Evolutionary conservation across 2,329 filamentous ascomycete genomes (phyloP), one percentile per base, ranked within the genome.

Genomic region (Curvularia spicifera): DNA sequence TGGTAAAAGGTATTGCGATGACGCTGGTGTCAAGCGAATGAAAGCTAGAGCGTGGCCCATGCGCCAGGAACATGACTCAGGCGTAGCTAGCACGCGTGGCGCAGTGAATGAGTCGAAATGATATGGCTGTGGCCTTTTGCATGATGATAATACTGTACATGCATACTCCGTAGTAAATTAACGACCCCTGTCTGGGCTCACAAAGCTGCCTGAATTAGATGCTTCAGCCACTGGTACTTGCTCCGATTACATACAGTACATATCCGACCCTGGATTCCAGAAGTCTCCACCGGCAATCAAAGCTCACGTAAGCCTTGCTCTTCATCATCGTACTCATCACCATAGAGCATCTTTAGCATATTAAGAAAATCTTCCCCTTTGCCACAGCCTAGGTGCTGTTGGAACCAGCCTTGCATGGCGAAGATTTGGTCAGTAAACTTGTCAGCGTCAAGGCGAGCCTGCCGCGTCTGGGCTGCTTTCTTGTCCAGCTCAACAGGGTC

Each of bases 321-420:
- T 54, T 87, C 84, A 54, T 82, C 73, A 53, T 80, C 81, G 66
- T 80, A 85, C 65, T 87, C 83, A 22, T 80, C 80, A 8, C 81
- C 83, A 63, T 86, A 87, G 48, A 78, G 79, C 44, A 78, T 75
- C 52, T 73, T 77, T 66, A 80, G 78, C 15, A 84, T 69, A 3
- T 61, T 64, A n/a, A 76, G 65, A 20, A 85, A 63, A 5, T 82
- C 81, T 42, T 76, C 71, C 66, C 84, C 81, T 2, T 71, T 70
- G 65, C 84, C 81, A 2, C 71, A 70, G 18, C 60, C 60, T 10
- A 64, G 53, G 12, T 66, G 59, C 51, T 72, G 72, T 65, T 74
- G 76, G 40, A 82, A 61, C 77, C 78, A 82, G 28, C 72, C 66
- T 57, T 82, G 80, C 78, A 83, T 80, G 56, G 71, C 68, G 49